phyloP scores from a whole-genome alignment of 345 rosid genomes.

The Citrus trifoliata region DNA sequence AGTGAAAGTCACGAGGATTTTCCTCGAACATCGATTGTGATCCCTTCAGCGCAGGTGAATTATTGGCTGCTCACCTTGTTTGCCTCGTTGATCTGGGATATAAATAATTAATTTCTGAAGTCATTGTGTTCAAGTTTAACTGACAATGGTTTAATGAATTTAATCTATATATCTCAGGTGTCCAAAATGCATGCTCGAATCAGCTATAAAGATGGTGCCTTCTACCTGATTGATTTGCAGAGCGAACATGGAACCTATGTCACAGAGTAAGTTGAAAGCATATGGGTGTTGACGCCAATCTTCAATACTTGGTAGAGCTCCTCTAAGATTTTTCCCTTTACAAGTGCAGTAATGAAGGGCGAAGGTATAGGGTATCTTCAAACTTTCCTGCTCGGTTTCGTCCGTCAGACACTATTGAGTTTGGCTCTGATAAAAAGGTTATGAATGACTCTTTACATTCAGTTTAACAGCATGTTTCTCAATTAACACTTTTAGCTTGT shows the following conservation, averaged over 20 bases:
- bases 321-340: slow-evolving; percentile 1
- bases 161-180: slow-evolving; percentile 41
- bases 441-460: background rate
- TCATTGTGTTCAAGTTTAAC: background rate
- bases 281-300: background rate
- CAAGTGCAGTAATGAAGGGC: slow-evolving; percentile 60
- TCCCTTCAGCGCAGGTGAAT: slow-evolving; percentile 59
- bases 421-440: slow-evolving; percentile 73
- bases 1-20: slow-evolving; percentile 46
- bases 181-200: slow-evolving; percentile 72
- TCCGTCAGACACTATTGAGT: slow-evolving; percentile 55
- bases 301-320: background rate
- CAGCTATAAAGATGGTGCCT: slow-evolving; percentile 69
- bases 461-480: background rate
- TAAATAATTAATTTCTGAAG: background rate
- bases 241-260: slow-evolving; percentile 78
- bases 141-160: background rate
- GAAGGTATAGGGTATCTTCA: slow-evolving; percentile 45
- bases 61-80: background rate
- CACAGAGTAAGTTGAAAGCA: slow-evolving; percentile 52
- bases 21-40: slow-evolving; percentile 52
- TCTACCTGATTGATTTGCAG: slow-evolving; percentile 59
- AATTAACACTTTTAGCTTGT: background rate
- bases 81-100: background rate
- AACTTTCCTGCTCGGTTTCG: slow-evolving; percentile 53